Percentiles rank a stretch among this genome's conserved stretches.
Conservation (phyloP, 768 basidiomycete genomes). For the Psilocybe azurescens region DNA sequence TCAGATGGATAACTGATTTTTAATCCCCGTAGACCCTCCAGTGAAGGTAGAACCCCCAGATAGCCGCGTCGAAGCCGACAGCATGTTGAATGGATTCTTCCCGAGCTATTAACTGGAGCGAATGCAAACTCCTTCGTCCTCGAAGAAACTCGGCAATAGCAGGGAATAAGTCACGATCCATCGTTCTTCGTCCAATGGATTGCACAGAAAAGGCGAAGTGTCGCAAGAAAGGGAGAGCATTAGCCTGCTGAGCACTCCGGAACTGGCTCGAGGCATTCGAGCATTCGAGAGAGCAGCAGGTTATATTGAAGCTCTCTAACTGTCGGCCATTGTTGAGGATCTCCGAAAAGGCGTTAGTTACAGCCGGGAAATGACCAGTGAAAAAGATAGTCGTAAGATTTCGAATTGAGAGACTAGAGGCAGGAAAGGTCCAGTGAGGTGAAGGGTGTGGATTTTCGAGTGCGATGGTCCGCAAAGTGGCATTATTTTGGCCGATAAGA, state of each 20-base stretch:
- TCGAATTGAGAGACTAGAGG: constrained; percentile 56
- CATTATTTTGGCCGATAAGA: constrained; percentile 59
- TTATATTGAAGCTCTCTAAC: constrained; percentile 63
- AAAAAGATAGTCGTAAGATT: constrained; percentile 71
- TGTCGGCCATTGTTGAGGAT: constrained; percentile 67
- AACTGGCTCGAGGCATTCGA: constrained; percentile 53
- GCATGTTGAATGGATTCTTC: constrained; percentile 50
- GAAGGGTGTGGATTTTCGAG: constrained; percentile 58
- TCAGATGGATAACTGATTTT: constrained; percentile 69
- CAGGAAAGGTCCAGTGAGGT: constrained; percentile 61
- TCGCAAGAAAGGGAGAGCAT: constrained; percentile 63
- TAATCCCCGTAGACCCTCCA: constrained; percentile 56
- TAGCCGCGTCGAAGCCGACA: constrained; percentile 70
- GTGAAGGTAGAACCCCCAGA: constrained; percentile 71
- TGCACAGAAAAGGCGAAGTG: constrained; percentile 64
- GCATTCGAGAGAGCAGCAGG: constrained; percentile 57
- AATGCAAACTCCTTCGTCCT: constrained; percentile 54
- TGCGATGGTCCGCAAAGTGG: constrained; percentile 56
- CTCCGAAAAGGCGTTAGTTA: constrained; percentile 58
- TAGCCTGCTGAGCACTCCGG: constrained; percentile 36
- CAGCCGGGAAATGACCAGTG: constrained; percentile 56
- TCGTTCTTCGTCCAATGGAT: constrained; percentile 45
- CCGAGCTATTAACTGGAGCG: constrained; percentile 54
- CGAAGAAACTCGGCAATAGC: constrained; percentile 71
- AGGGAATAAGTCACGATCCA: constrained; percentile 70